Base-by-base conservation (phyloP, 805 yeast genomes). In the Teunomyces cretensis region DNA sequence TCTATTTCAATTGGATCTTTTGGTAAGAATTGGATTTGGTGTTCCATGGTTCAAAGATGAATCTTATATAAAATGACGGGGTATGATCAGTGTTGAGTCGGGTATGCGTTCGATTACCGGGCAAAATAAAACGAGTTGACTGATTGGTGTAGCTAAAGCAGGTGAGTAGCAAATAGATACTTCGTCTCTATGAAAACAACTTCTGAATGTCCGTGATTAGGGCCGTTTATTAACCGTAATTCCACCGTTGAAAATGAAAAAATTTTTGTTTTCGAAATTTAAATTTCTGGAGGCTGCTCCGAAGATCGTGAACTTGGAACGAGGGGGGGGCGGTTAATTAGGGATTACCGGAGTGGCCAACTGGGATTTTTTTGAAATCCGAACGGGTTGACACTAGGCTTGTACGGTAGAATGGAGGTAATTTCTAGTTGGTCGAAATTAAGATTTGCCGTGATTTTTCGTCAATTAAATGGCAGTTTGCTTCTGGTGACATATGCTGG, bases 1-100 rank as follows among this genome's bases (percentile, higher is more conserved):
- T 92, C 99, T 30, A 84, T 75, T 59, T 84, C 89, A 31, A 66
- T 54, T n/a, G 66, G 57, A 28, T 70, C 75, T 39, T 54, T 57
- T 56, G 38, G 61, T 52, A 49, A 52, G 46, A 62, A 46, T 39
- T 43, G 48, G 19, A 51, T 24, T 42, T 58, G 62, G 46, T 55
- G 64, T 33, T 59, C 64, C 65, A 61, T 61, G 19, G 30, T 43
- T 11, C 6, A 35, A 35, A 38, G 27, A 27, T 38, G 26, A 32
- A 11, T 11, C 11, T 13, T 24, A 15, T 27, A 26, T 28, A 8
- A 35, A 35, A 35, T 35, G 26, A 35, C 33, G 28, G 38, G 38
- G 38, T 35, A 30, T 9, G 22, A 35, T n/a, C n/a, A 26, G 8
- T 4, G 8, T 26, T 26, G 28, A 5, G 28, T 26, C 28, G 28